Evolutionary conservation across 352 stramenopile species (phyloP), one percentile per base, ranked within the genome.

Genomic region (Phytophthora palmivora): DNA sequence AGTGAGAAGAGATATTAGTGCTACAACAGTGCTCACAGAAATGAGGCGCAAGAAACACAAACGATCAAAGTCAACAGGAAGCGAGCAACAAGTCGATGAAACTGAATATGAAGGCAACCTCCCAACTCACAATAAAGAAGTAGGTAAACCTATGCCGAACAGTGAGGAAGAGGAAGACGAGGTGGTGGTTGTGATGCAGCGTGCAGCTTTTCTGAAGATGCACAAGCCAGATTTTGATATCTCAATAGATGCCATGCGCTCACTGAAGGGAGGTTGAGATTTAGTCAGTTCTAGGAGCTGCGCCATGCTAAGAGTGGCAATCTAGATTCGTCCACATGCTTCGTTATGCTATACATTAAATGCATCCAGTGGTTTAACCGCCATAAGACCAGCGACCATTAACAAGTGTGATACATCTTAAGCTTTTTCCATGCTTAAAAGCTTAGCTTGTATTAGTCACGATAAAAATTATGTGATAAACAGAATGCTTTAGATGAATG

Each of bases 1-100:
- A 3, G 48, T 87, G 16, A 67, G 73, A 5, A 70, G 72, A 28
- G 74, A 84, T 28, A 60, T 84, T 32, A 77, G 60, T 28, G 76
- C 68, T 11, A 66, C 65, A 7, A 57, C 76, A 32, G 49, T 65
- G 16, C 33, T 78, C 16, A 75, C 60, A 1, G 39, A 67, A 58
- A 53, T 58, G 43, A 57, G 32, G 7, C 32, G 63, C 10, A 58
- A 55, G 14, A 59, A 69, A n/a, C 32, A 24, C 15, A 55, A 49
- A 19, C 33, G 28, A 8, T 46, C 21, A 10, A 63, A 32, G 24
- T 63, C 18, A 18, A 63, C 33, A 5, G 47, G 26, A 10, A 56
- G 28, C 21, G 51, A 62, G 4, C 18, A 58, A 8, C 28, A 50
- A 53, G 14, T 2, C 18, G 42, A 16, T 2, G 8, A 24, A 11